Base-by-base conservation (phyloP, 139 green algal species). In the Nannochloris sp. region DNA sequence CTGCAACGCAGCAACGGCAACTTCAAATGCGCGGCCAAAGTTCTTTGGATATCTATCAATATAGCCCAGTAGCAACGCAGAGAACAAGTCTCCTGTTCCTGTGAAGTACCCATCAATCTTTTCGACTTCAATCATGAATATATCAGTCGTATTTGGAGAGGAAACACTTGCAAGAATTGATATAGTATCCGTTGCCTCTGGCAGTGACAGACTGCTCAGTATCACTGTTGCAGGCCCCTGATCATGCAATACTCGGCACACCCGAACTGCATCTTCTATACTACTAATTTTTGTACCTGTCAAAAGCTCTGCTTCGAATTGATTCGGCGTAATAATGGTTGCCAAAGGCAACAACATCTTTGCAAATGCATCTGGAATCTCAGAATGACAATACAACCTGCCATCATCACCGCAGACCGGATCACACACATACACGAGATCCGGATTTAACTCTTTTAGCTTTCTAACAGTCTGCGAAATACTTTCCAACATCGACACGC, bases 321-420 rank as follows among this genome's bases (percentile, higher is more conserved):
- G 79, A 66, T 97, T 97, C 50, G 91, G 91, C 2, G 87, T 91
- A 23, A 97, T 31, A 0, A 96, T 49, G 2, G 67, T 77, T 0
- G 87, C 85, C 2, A 89, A 59, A 0, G 85, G 78, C 11, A 93
- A 56, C 6, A 97, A 78, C 23, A 67, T 25, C 10, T 72, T 28
- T 0, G 40, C 62, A 67, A 91, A 98, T 0, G 82, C 75, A 0
- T 72, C 56, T 12, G 92, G 76, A 26, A 96, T 58, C 13, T 94
- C 86, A 11, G 69, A 61, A 4, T 59, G 37, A 1, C 92, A 75
- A 67, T 97, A 98, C 48, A 96, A 61, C 10, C 68, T 67, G 4
- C 87, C 92, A 45, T 96, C 67, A 36, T 97, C 92, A 5, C 92
- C 92, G 76, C 95, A 71, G 3, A 98, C 92, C 1, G 92, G 92